Base-by-base conservation (phyloP, 352 stramenopile genomes). In the Phytophthora pistaciae region DNA sequence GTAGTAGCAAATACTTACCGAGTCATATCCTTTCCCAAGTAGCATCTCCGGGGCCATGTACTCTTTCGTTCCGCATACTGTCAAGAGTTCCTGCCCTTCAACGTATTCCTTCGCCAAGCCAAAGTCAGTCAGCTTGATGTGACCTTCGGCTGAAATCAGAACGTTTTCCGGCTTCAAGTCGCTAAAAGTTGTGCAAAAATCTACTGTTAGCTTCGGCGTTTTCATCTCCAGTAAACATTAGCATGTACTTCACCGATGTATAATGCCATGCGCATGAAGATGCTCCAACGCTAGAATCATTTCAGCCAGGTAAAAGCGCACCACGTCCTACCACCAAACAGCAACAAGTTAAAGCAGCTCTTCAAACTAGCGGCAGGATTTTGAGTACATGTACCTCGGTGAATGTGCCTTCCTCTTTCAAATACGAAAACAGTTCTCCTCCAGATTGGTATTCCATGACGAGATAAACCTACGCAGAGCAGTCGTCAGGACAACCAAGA, bases 151-250 rank as follows among this genome's bases (percentile, higher is more conserved):
- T 53, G 93, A 93, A 56, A 98, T 87, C 23, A 98, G 78, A 49
- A 98, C 86, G 66, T 98, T 98, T 77, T 98, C 91, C 9, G 93
- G 93, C 68, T 98, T 98, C 27, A 98, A 67, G 58, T 98, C 93
- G 4, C 86, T 93, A 33, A 1, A 63, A 49, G 42, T 20, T 49
- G n/a, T 49, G 42, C 42, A 21, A 21, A 21, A 53, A 4, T 5
- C n/a, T 23, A 20, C 42, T n/a, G n/a, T 40, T 6, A 59, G 20
- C 38, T 9, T 1, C 6, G 21, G 7, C 13, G 3, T 42, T 23
- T 1, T 40, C n/a, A 50, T 46, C 20, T 4, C 42, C 5, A 49
- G 46, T 13, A 64, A 62, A 56, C n/a, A 3, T 56, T 38, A 50
- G 11, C 6, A 64, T 74, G 6, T 57, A 95, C 25, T 29, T 5